Percentiles rank a stretch among this genome's conserved stretches.
Conservation (phyloP, 2,329 filamentous ascomycete genomes). For the Ophiostoma montium region DNA sequence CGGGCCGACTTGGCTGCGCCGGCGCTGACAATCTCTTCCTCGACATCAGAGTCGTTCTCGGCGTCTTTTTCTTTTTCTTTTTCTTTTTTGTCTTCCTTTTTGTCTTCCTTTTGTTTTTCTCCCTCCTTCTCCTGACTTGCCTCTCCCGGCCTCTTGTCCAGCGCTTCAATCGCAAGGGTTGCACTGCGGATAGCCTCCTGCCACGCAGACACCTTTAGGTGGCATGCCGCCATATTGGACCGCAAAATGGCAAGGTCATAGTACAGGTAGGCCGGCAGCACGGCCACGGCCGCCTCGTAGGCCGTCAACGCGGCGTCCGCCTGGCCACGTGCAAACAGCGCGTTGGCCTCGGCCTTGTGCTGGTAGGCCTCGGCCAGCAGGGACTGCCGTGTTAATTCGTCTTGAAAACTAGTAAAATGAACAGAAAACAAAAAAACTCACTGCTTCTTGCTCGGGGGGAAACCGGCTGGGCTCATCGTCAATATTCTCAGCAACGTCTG, state of each 20-base stretch:
- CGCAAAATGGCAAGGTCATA: constrained; percentile 79
- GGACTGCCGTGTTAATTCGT: constrained; percentile 28
- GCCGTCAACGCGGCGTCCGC: constrained; percentile 67
- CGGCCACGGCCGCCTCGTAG: constrained; percentile 67
- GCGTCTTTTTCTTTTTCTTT: constrained; percentile 33
- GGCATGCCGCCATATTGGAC: constrained; percentile 80
- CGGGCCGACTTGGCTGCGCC: constrained; percentile 38
- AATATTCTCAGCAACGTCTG: constrained; percentile 17
- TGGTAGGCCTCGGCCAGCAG: constrained; percentile 58
- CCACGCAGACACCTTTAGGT: constrained; percentile 76
- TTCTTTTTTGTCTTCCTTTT: neutral
- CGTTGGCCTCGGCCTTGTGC: constrained; percentile 64
- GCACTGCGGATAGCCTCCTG: constrained; percentile 66
- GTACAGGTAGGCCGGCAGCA: constrained; percentile 72
- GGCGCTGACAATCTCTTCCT: constrained; percentile 45
- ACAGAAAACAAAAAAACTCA: neutral
- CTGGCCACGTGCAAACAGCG: constrained; percentile 56
- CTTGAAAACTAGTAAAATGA: neutral
- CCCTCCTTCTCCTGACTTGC: constrained; percentile 18
- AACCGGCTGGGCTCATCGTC: constrained; percentile 23
- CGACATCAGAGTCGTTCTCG: constrained; percentile 32
- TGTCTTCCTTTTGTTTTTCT: constrained; percentile 9
- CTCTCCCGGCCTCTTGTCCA: constrained; percentile 47
- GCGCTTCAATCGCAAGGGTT: constrained; percentile 53
- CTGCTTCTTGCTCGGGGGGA: constrained; percentile 39